These are phyloP conservation scores for Monosporozyma unispora DNA, from an alignment of 805 yeast species.

Conservation along the genomic window DNA sequence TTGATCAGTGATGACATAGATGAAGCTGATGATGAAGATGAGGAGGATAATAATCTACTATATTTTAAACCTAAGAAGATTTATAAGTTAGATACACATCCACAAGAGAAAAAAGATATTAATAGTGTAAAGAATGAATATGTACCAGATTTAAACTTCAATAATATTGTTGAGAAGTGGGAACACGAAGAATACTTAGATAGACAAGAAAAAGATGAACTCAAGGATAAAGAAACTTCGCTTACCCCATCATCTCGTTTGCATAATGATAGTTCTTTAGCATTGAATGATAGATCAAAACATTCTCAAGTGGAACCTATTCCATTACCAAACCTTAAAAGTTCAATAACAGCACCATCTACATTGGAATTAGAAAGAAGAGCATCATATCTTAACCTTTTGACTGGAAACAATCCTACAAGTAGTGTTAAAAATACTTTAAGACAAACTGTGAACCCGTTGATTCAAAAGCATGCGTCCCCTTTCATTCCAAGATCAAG, in stretches of 20 bases:
- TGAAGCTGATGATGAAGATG: constrained; percentile 30
- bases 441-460: background rate
- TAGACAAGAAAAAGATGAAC: constrained; percentile 1
- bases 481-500: constrained; percentile 1
- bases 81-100: background rate
- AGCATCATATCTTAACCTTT: constrained; percentile 3
- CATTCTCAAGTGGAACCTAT: constrained; percentile 33
- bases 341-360: constrained; percentile 12
- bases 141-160: constrained; percentile 60
- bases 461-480: background rate
- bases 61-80: constrained; percentile 4
- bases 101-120: background rate
- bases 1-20: background rate
- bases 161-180: constrained; percentile 43
- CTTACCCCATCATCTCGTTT: constrained; percentile 1
- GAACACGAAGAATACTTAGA: constrained; percentile 12
- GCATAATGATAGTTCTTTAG: background rate
- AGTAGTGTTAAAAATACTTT: background rate
- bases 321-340: constrained; percentile 25
- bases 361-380: constrained; percentile 12
- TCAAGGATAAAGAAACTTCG: background rate
- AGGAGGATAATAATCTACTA: constrained; percentile 29
- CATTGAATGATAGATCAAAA: constrained; percentile 10
- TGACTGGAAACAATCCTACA: background rate
- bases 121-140: constrained; percentile 42